Evolutionary conservation across 2,329 filamentous ascomycete species (phyloP), one percentile per base, ranked within the genome.

Genomic region (Lecanicillium sp.): DNA sequence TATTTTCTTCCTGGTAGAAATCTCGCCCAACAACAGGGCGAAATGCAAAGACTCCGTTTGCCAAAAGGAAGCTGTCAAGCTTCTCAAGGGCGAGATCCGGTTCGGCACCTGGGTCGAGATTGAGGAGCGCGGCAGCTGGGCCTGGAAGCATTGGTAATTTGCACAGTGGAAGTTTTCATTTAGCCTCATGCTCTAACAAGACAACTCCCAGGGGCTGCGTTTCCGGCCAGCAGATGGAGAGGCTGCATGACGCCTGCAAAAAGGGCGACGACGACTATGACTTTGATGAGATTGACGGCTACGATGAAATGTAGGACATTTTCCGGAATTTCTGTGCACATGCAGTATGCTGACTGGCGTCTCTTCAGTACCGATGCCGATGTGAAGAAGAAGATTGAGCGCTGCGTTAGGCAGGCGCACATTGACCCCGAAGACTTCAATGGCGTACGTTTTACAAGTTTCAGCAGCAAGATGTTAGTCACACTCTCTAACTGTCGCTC

Each of bases 371-470:
- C 61, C 3, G 64, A 79, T 28, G 64, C 70, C 0, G 81, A 87
- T 2, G 51, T 77, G 2, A 78, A 89, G 60, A 76, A 76, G 32
- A 95, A 92, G 68, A 68, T 96, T 47, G 69, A 74, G 36, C 74
- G 73, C 33, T 86, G 84, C 37, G 60, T 96, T 17, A 70, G 74
- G 42, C 74, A 89, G 56, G 87, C 87, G 17, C 85, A 92, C 51
- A 82, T 97, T 50, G 82, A 84, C 49, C 72, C 87, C 30, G 81
- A 86, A 37, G 90, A 96, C 50, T 96, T 87, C 79, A 90, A 83
- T 25, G 87, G 87, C 11, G 88, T 94, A 72, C 64, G 84, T 68
- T n/a, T 22, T 17, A 50, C 17, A 22, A 39, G 19, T 30, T n/a
- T 13, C 12, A 14, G 15, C 4, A 20, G 17, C 22, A 27, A 20